Base-by-base conservation (phyloP, 1,284 basidiomycete genomes). In the Microbotryum violaceum region DNA sequence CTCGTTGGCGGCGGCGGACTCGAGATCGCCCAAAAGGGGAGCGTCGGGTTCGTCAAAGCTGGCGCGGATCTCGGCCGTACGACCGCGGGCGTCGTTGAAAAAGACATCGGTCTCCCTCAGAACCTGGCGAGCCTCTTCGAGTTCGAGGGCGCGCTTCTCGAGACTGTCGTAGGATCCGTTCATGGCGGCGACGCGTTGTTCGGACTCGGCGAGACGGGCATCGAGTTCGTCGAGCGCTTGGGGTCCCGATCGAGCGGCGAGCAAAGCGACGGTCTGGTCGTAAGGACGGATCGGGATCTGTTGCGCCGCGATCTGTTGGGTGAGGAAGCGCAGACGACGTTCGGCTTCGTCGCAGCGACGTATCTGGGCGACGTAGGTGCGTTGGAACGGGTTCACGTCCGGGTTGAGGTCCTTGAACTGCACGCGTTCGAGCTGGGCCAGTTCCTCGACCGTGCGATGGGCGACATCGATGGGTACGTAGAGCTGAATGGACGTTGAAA, bases 321-420 rank as follows among this genome's bases (percentile, higher is more conserved):
- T 78, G 73, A 98, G 93, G 76, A 97, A 96, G 54, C 91, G 86
- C 54, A 96, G 84, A 42, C 92, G 87, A 66, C 96, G 88, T 29
- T 89, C 86, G 87, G 96, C 94, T 74, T 99, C 93, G 74, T 96
- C 92, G 63, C 68, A 69, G 29, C 62, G 59, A 49, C 94, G 86
- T 69, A 98, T 92, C 75, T 97, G 93, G 51, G 88, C 88, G 63
- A 97, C 91, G 75, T 94, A 99, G 7, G 94, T 92, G 67, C 96
- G 90, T 82, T 99, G 96, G 80, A 98, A 99, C 25, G 94, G 88
- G 75, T 94, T 97, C 68, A 97, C 85, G 63, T 85, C 84, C 20
- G 93, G 90, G 77, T 98, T 97, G 72, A 97, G 80, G 78, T 99
- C 94, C 80, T 94, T 97, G 79, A 98, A 97, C 77, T 98, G 91